Evolutionary conservation across 2,329 filamentous ascomycete species (phyloP).

Genomic region (Fusarium veterinarium): DNA sequence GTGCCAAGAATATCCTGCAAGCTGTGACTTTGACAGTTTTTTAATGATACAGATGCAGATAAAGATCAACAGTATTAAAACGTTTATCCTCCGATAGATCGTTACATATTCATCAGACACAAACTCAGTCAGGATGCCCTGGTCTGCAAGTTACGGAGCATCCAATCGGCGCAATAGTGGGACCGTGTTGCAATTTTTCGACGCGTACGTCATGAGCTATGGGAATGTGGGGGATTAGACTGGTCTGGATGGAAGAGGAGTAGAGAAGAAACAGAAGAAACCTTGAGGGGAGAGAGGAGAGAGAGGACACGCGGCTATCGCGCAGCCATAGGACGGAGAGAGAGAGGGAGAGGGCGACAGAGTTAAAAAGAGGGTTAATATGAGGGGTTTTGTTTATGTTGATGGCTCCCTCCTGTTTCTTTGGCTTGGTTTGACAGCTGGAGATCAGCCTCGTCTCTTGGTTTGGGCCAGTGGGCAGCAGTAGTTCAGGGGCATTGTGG

Average conservation of each 20-base stretch:
- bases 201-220: slow-evolving; percentile 31
- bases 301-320: slow-evolving; percentile 34
- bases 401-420: not conserved
- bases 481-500: slow-evolving; percentile 30
- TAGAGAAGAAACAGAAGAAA: not conserved
- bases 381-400: slow-evolving; percentile 27
- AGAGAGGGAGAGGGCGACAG: not conserved
- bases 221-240: slow-evolving; percentile 30
- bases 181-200: slow-evolving; percentile 14
- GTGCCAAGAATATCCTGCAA: slow-evolving; percentile 26
- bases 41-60: slow-evolving; percentile 5
- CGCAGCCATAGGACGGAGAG: slow-evolving; percentile 7
- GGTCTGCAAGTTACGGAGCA: not conserved
- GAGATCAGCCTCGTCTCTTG: not conserved
- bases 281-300: slow-evolving; percentile 7
- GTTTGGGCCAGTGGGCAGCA: not conserved
- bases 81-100: not conserved
- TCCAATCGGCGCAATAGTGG: slow-evolving; percentile 33
- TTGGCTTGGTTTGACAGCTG: not conserved
- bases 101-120: not conserved
- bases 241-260: slow-evolving; percentile 30
- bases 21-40: slow-evolving; percentile 3
- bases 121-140: not conserved
- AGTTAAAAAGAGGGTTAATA: not conserved
- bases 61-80: slow-evolving; percentile 12